Base-by-base conservation (phyloP, 2,329 filamentous ascomycete species). In the Westerdykella sp. region DNA sequence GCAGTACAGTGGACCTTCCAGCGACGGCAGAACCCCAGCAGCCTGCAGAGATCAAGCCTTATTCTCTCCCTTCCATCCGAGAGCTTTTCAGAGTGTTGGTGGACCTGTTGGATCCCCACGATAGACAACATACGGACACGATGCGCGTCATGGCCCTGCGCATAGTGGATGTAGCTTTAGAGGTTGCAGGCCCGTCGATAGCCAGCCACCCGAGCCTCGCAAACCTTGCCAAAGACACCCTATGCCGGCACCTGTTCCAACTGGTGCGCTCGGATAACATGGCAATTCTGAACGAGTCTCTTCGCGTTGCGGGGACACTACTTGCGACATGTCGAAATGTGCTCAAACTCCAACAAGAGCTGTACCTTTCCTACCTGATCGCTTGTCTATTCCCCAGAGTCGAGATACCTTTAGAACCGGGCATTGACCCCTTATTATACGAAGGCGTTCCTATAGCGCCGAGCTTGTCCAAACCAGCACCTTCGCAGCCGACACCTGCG, bases 111-210 rank as follows among this genome's bases (percentile, higher is more conserved):
- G 89, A 98, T 61, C 93, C 94, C 1, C 87, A 95, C 59, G 91
- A 97, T 66, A 83, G 81, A 41, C 87, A 91, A 55, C 87, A 96
- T 65, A 94, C 89, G 2, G 93, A 98, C 62, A 84, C 87, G 1
- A 93, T 97, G 84, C 81, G 91, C 55, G 88, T 98, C 34, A 98
- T 98, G 90, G 93, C 93, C 14, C 72, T 98, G 52, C 82, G 93
- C 35, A 97, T 98, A 50, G 93, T 98, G 43, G 93, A 98, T 65
- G 93, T 98, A 36, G 93, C 93, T 1, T 78, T 98, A 16, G 93
- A 98, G 68, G 91, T 98, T 45, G 89, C 93, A 1, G 93, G 93
- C 0, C 91, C 93, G 4, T 95, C 90, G 6, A 96, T 98, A 61
- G 87, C 90, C 39, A 85, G 86, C 50, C 93, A 98, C 63, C 90